phyloP scores from a whole-genome alignment of 495 filamentous ascomycete genomes.

The Chaetomidium leptoderma region DNA sequence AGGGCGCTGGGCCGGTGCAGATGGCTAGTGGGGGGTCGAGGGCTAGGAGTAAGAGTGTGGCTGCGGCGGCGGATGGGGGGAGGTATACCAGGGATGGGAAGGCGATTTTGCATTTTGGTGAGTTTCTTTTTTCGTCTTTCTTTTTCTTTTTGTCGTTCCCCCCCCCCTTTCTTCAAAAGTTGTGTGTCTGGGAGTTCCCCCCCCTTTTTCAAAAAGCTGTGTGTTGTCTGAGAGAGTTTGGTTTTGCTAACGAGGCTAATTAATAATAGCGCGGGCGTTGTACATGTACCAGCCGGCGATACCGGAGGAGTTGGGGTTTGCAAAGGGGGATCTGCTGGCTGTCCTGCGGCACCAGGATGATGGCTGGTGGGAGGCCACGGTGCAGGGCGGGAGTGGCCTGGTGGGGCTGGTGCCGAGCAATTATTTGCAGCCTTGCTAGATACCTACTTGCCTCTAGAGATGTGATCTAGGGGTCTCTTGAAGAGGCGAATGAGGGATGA shows the following conservation, averaged over 20 bases:
- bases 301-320: slow-evolving; percentile 88
- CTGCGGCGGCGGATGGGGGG: slow-evolving; percentile 64
- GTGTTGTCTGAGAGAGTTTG: neutral
- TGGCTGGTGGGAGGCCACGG: slow-evolving; percentile 99
- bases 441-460: too few relatives aligned
- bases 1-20: slow-evolving; percentile 43
- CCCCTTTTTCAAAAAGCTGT: too few relatives aligned
- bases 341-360: slow-evolving; percentile 93
- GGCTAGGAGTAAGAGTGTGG: slow-evolving; percentile 77
- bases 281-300: slow-evolving; percentile 94
- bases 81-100: slow-evolving; percentile 80
- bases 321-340: slow-evolving; percentile 86
- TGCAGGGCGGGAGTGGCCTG: slow-evolving; percentile 66
- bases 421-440: slow-evolving; percentile 67
- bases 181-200: too few relatives aligned
- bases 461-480: too few relatives aligned
- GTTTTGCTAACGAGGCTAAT: slow-evolving; percentile 18
- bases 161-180: too few relatives aligned
- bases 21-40: slow-evolving; percentile 26
- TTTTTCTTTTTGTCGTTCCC: neutral
- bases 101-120: slow-evolving; percentile 87
- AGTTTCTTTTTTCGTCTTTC: slow-evolving; percentile 35
- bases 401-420: slow-evolving; percentile 94
- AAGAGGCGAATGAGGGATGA: neutral
- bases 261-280: slow-evolving; percentile 70